Evolutionary conservation across 2,329 filamentous ascomycete genomes (phyloP), one percentile per base, ranked within the genome.

Genomic region (Chaetoscypha palmicola): DNA sequence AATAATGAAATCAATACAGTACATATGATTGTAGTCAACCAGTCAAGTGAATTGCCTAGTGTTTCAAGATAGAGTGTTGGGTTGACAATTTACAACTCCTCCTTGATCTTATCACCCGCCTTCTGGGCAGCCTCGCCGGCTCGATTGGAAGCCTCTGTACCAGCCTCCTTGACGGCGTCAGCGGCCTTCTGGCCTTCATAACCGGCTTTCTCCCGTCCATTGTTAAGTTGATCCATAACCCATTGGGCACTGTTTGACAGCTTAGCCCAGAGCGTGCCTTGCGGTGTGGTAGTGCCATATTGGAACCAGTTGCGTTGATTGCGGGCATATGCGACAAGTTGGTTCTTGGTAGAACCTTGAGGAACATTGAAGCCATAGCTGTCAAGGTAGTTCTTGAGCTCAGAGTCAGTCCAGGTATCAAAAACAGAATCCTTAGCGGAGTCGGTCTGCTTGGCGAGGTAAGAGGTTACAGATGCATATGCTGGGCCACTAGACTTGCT

Each of bases 321-420:
- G 53, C 83, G 79, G 12, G 83, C 86, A 47, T 78, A 70, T 7
- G 83, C 83, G 48, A 78, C 77, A 16, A 91, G 70, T 59, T 88
- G 74, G 47, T 90, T 83, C 44, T 55, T 58, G 23, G 46, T 56
- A n/a, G 55, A 58, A 4, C 49, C 59, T 52, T 62, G 58, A 34
- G 55, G 57, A 30, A 58, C 58, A 2, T 52, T 46, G 31, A 91
- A 68, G 28, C 86, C 86, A 52, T 88, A 91, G 49, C 79, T 83
- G 60, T 91, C 86, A 5, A 91, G 75, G 58, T 90, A 91, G 1
- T 76, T 68, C 71, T 91, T 90, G 49, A 92, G 69, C 20, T 91
- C 56, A 31, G 71, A 74, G 38, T 73, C 68, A 19, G 72, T 83
- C 86, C 86, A 91, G 1, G 76, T 77, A 41, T 88, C 79, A 51